Evolutionary conservation across 2,329 filamentous ascomycete species (phyloP), one percentile per base, ranked within the genome.

Genomic region (Ceratocystis lukuohia): DNA sequence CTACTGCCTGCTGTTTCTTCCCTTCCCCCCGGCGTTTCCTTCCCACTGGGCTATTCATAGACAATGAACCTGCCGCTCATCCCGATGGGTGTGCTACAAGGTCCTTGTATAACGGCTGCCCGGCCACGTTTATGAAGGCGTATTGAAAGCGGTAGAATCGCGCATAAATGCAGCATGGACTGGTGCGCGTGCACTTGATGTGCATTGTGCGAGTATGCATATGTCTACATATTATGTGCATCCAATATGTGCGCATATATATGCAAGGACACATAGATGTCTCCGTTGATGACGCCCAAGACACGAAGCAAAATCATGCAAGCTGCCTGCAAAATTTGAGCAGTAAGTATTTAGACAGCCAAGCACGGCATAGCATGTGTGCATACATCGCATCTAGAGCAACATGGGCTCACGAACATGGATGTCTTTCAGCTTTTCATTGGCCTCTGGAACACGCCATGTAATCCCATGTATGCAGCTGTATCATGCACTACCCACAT

Each of bases 341-440:
- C 53, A 5, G 28, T 53, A 25, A 59, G 53, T 59, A 33, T 59
- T 8, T 30, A 59, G 53, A 59, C 53, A 59, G 46, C 46, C 17
- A n/a, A n/a, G 22, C 17, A 7, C 17, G 10, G n/a, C 15, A 28
- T 15, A 8, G n/a, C 28, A 25, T 8, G 22, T 59, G 25, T 33
- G 15, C 25, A 33, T 53, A 33, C 7, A 30, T 25, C 3, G 12
- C 12, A 59, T 15, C 28, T 20, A n/a, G 12, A 33, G 28, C 46
- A 50, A 50, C n/a, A n/a, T 50, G 22, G 1, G 4, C 10, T 37
- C 33, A 5, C 25, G 7, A 25, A 59, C 25, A 59, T 59, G 53
- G 53, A 25, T 33, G 12, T 33, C 28, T 59, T 59, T 59, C 53
- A 59, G 53, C 53, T 59, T 59, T 30, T 59, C 2, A 59, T 59